Percentiles rank a stretch among this genome's conserved stretches.
phyloP scores from a whole-genome alignment of 495 filamentous ascomycete species.

The Xylaria nigripes region DNA sequence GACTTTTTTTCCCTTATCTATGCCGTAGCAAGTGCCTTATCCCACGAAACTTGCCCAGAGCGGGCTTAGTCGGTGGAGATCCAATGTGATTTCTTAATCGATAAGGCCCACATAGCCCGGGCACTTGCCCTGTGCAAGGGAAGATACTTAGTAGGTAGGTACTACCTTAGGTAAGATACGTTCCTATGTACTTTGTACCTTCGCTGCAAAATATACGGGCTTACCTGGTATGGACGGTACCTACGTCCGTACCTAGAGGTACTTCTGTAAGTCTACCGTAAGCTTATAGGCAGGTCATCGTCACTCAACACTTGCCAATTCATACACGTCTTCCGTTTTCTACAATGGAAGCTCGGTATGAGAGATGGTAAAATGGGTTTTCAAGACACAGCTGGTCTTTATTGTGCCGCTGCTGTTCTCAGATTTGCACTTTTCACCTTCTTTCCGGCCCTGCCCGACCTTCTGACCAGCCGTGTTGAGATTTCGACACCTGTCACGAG shows the following conservation, averaged over 20 bases:
- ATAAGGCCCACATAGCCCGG: neutral
- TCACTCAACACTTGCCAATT: neutral
- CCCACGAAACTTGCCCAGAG: neutral
- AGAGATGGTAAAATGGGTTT: constrained; percentile 38
- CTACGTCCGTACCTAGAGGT: neutral
- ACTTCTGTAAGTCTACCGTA: neutral
- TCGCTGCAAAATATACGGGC: no score
- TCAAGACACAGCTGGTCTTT: constrained; percentile 64
- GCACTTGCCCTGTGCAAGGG: no score
- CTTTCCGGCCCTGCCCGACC: constrained; percentile 77
- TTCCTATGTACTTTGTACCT: no score
- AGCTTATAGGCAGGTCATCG: neutral
- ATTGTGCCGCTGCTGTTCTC: constrained; percentile 65
- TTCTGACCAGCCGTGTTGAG: constrained; percentile 87
- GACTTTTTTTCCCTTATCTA: constrained; percentile 31
- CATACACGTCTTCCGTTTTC: constrained; percentile 26
- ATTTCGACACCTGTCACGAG: constrained; percentile 94
- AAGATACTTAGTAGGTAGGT: no score
- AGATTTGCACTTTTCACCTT: constrained; percentile 70
- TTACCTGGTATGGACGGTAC: no score
- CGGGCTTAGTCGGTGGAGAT: neutral
- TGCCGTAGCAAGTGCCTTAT: no score
- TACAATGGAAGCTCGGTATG: constrained; percentile 55
- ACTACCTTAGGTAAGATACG: no score
- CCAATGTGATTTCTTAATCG: neutral